These are phyloP conservation scores for Arabis hirsuta DNA, from an alignment of 345 rosid species.

Conservation along the genomic window DNA sequence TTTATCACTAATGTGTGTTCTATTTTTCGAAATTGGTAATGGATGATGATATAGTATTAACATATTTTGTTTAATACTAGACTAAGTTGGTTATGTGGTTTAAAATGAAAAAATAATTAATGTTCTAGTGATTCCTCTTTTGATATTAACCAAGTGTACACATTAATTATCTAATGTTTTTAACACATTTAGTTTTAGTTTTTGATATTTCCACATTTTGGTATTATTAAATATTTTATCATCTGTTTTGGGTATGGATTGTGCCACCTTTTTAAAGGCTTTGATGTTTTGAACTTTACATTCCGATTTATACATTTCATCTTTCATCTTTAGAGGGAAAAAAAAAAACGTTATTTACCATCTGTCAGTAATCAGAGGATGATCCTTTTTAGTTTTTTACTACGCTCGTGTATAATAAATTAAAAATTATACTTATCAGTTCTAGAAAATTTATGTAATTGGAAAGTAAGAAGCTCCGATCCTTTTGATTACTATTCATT, in stretches of 20 bases:
- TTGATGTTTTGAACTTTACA: too few relatives aligned
- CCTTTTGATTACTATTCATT: constrained; percentile 18
- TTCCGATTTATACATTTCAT: too few relatives aligned
- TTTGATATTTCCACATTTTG: neutral
- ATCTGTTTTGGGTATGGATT: too few relatives aligned
- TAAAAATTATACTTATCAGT: neutral
- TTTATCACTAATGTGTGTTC: too few relatives aligned
- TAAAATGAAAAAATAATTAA: neutral
- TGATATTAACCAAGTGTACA: neutral
- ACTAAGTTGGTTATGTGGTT: neutral
- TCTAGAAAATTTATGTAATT: constrained; percentile 25
- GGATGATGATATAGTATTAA: too few relatives aligned
- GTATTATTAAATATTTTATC: neutral
- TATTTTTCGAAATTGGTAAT: too few relatives aligned
- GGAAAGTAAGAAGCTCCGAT: constrained; percentile 30
- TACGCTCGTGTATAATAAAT: constrained; percentile 28
- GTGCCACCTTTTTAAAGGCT: too few relatives aligned
- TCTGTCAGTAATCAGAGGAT: neutral
- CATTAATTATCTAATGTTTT: neutral
- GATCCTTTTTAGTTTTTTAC: neutral
- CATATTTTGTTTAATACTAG: too few relatives aligned
- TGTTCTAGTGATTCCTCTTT: neutral
- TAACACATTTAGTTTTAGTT: neutral
- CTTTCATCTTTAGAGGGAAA: too few relatives aligned
- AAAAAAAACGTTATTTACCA: neutral